Conservation (phyloP, 2,329 filamentous ascomycete species). For the Beauveria sp. region DNA sequence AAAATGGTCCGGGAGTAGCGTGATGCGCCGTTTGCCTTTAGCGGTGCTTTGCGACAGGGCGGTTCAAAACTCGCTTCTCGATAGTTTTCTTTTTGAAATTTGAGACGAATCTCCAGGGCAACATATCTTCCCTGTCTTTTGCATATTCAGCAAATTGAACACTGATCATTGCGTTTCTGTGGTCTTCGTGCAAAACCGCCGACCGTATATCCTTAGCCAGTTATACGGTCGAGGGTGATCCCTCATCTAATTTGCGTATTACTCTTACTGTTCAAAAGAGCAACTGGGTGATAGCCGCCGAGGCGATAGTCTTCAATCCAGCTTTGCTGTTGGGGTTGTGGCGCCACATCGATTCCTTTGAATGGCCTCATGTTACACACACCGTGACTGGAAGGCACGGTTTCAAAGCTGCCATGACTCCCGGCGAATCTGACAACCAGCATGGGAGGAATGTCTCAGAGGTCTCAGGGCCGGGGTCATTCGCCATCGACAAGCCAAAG, state of each 20-base stretch:
- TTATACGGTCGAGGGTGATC: constrained; percentile 40
- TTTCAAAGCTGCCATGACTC: background rate
- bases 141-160: background rate
- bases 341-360: constrained; percentile 11
- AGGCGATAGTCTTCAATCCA: constrained; percentile 26
- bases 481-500: background rate
- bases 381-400: background rate
- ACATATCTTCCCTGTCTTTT: constrained; percentile 20
- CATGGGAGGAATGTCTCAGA: background rate
- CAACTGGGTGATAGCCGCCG: constrained; percentile 36
- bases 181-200: background rate
- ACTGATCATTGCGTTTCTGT: no score
- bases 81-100: constrained; percentile 6
- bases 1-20: constrained; percentile 22
- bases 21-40: constrained; percentile 21
- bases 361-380: constrained; percentile 12
- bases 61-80: constrained; percentile 17
- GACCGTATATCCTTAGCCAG: constrained; percentile 27
- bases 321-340: constrained; percentile 18
- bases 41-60: constrained; percentile 15
- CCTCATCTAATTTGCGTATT: constrained; percentile 36
- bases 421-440: background rate
- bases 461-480: no score
- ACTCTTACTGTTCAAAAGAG: constrained; percentile 34
- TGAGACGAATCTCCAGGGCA: constrained; percentile 18